phyloP scores from a whole-genome alignment of 164 flowering plant genomes.

The Nelumbo lutea region DNA sequence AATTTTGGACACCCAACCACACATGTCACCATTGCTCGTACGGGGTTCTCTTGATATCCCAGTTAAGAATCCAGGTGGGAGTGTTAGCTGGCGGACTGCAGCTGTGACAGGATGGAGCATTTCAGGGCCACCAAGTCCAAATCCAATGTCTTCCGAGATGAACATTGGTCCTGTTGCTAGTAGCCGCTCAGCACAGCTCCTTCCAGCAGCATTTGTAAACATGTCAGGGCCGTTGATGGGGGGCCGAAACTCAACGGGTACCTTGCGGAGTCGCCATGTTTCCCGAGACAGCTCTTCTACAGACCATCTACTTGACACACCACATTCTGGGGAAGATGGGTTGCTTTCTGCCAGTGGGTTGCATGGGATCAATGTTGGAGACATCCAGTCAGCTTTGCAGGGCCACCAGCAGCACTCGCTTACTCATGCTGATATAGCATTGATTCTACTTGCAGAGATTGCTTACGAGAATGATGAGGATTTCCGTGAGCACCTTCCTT shows the following conservation, averaged over 20 bases:
- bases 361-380: slow-evolving; percentile 85
- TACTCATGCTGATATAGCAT: slow-evolving; percentile 94
- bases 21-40: slow-evolving; percentile 97
- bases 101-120: slow-evolving; percentile 80
- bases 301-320: slow-evolving; percentile 90
- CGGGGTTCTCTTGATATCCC: slow-evolving; percentile 98
- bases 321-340: slow-evolving; percentile 90
- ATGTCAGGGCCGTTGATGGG: slow-evolving; percentile 98
- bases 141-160: slow-evolving; percentile 68
- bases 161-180: slow-evolving; percentile 66
- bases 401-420: slow-evolving; percentile 94
- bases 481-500: slow-evolving; percentile 87
- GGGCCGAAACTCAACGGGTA: slow-evolving; percentile 87
- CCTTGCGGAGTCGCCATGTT: slow-evolving; percentile 85
- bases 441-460: slow-evolving; percentile 92
- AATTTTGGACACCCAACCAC: slow-evolving; percentile 77
- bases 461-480: slow-evolving; percentile 99
- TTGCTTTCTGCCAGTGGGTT: slow-evolving; percentile 52
- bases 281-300: slow-evolving; percentile 77
- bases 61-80: slow-evolving; percentile 83
- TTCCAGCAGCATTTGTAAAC: slow-evolving; percentile 63
- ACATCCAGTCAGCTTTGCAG: slow-evolving; percentile 92
- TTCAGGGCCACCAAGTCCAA: slow-evolving; percentile 90
- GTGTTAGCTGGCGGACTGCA: slow-evolving; percentile 91
- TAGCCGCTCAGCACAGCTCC: slow-evolving; percentile 91